A percentile compares a stretch with the other conserved stretches of the same genome.
Evolutionary conservation across 208 protist genomes (phyloP).

Genomic region (Wallacemonas sp.): DNA sequence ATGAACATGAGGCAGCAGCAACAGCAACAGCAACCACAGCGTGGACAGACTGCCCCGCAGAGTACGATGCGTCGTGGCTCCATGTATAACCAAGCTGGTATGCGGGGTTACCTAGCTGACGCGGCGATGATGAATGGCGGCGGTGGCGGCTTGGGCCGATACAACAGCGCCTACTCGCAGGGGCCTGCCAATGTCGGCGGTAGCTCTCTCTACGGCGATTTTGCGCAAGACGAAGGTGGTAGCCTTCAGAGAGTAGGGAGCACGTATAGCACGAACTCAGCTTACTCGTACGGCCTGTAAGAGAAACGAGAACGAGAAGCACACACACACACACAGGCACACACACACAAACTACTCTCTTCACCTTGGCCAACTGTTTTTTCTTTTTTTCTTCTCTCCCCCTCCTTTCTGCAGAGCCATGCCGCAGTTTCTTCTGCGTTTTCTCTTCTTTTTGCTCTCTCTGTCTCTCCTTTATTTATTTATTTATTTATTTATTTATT

Average conservation of each 20-base stretch:
- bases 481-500: too few species aligned
- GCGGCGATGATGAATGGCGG: background rate
- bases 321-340: constrained; percentile 3
- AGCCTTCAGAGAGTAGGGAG: background rate
- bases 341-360: constrained; percentile 4
- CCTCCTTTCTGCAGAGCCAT: too few species aligned
- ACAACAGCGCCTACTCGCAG: background rate
- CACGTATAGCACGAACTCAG: background rate
- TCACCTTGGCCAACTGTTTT: background rate
- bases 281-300: constrained; percentile 7
- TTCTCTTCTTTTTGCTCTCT: too few species aligned
- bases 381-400: constrained; percentile 14
- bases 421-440: too few species aligned
- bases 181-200: background rate
- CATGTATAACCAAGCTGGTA: too few species aligned
- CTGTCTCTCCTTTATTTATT: too few species aligned
- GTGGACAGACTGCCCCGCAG: too few species aligned
- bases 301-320: background rate
- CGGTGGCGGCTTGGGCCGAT: background rate
- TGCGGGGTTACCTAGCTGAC: too few species aligned
- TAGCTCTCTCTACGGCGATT: constrained; percentile 1
- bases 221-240: background rate
- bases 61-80: constrained; percentile 1
- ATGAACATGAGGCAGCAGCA: background rate
- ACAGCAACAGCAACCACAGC: constrained; percentile 4